Conservation (phyloP, 164 flowering plant genomes). For the Pachysandra terminalis region DNA sequence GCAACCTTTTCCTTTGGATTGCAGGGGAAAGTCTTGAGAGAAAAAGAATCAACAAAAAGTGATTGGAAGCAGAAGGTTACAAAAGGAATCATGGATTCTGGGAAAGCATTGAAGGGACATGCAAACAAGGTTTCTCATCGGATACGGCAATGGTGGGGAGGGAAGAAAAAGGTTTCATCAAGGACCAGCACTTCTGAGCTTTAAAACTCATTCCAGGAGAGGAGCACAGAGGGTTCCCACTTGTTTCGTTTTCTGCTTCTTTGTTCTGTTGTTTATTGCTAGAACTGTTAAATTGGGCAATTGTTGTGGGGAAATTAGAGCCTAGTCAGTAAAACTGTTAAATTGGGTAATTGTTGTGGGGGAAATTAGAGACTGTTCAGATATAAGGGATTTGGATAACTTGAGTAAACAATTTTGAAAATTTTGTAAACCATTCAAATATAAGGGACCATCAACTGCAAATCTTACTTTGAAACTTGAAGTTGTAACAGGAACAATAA, state of each 20-base stretch:
- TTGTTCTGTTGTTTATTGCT: background rate
- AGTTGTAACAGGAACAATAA: background rate
- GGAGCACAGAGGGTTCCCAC: background rate
- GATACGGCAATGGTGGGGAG: constrained; percentile 64
- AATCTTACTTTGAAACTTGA: background rate
- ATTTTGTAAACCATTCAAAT: no score
- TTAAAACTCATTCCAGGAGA: constrained; percentile 20
- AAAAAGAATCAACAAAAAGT: constrained; percentile 38
- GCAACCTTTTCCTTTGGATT: background rate
- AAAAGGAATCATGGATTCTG: constrained; percentile 33
- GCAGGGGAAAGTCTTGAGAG: constrained; percentile 67
- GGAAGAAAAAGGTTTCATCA: constrained; percentile 28
- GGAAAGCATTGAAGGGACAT: constrained; percentile 42
- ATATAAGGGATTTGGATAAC: no score
- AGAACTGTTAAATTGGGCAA: background rate
- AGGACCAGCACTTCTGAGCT: constrained; percentile 53
- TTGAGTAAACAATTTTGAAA: no score
- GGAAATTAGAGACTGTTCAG: no score
- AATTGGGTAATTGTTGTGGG: no score
- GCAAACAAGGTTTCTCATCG: constrained; percentile 41
- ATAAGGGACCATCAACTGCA: no score
- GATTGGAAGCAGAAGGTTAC: constrained; percentile 62
- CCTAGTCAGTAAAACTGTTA: no score
- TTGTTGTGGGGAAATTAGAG: no score
- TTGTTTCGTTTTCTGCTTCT: background rate